These are phyloP conservation scores for Calocera viscosa DNA, from an alignment of 768 basidiomycete species.

Conservation along the genomic window DNA sequence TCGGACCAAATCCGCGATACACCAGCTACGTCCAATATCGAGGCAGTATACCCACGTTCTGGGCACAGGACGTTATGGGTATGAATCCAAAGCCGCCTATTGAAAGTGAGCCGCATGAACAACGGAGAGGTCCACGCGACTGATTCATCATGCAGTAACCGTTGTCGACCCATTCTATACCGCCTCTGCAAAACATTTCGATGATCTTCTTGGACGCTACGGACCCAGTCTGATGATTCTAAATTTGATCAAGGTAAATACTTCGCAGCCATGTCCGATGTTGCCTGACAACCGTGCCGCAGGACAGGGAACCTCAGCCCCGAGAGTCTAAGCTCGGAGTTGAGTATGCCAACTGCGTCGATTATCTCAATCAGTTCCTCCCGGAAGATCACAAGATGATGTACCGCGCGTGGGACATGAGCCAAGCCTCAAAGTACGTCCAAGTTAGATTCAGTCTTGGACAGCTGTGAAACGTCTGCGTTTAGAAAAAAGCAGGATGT, in stretches of 20 bases:
- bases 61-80: constrained; percentile 85
- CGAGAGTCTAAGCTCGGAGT: constrained; percentile 82
- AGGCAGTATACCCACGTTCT: constrained; percentile 90
- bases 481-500: constrained; percentile 86
- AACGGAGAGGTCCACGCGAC: constrained; percentile 12
- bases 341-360: constrained; percentile 84
- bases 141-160: constrained; percentile 43
- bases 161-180: constrained; percentile 91
- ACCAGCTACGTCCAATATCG: constrained; percentile 92
- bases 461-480: constrained; percentile 5
- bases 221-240: constrained; percentile 81
- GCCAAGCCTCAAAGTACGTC: constrained; percentile 61
- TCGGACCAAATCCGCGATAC: constrained; percentile 60
- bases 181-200: constrained; percentile 86
- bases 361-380: constrained; percentile 90
- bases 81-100: constrained; percentile 93
- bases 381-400: constrained; percentile 75
- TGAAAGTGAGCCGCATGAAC: constrained; percentile 51
- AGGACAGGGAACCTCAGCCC: constrained; percentile 36
- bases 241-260: constrained; percentile 83
- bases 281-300: neutral
- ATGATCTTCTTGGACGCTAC: constrained; percentile 78
- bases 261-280: constrained; percentile 17
- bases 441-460: neutral
- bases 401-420: constrained; percentile 95